A percentile compares a stretch with the other conserved stretches of the same genome.
Conservation (phyloP, 371 early-diverging fungal genomes). For the Nosema muscidifuracis region DNA sequence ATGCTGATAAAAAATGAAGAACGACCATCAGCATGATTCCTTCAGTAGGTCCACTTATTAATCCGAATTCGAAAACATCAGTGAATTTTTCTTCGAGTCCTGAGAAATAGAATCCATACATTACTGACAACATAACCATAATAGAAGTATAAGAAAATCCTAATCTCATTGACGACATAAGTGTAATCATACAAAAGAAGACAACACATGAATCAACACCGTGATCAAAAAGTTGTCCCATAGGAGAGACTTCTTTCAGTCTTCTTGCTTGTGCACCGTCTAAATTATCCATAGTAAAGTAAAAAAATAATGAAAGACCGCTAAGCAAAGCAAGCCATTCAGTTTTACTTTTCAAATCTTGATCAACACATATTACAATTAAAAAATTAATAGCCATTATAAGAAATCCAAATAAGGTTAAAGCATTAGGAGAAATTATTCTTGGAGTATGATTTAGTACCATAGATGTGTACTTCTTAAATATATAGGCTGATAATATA, state of each 20-base stretch:
- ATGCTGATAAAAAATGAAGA: conserved; percentile 30
- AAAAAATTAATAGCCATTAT: conserved; percentile 38
- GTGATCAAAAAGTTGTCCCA: conserved; percentile 80
- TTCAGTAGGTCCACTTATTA: conserved; percentile 86
- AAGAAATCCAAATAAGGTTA: conserved; percentile 79
- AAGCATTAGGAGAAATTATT: conserved; percentile 88
- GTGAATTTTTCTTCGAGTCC: conserved; percentile 89
- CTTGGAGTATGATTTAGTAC: conserved; percentile 75
- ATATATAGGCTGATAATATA: conserved; percentile 70
- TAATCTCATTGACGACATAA: conserved; percentile 65
- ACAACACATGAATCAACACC: conserved; percentile 56
- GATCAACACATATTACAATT: conserved; percentile 65
- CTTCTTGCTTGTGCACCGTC: conserved; percentile 94
- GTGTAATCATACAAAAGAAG: conserved; percentile 52
- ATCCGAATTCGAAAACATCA: conserved; percentile 75
- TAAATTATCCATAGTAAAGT: conserved; percentile 87
- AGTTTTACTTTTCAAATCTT: conserved; percentile 71
- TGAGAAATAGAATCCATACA: conserved; percentile 73
- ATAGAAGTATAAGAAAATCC: conserved; percentile 25
- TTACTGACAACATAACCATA: conserved; percentile 30
- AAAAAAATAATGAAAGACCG: conserved; percentile 77
- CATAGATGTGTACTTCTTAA: conserved; percentile 77
- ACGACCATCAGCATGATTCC: conserved; percentile 68
- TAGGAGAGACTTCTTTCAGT: conserved; percentile 78
- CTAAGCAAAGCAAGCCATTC: conserved; percentile 72